phyloP scores from a whole-genome alignment of 352 stramenopile species.

The Pythium monospermum region DNA sequence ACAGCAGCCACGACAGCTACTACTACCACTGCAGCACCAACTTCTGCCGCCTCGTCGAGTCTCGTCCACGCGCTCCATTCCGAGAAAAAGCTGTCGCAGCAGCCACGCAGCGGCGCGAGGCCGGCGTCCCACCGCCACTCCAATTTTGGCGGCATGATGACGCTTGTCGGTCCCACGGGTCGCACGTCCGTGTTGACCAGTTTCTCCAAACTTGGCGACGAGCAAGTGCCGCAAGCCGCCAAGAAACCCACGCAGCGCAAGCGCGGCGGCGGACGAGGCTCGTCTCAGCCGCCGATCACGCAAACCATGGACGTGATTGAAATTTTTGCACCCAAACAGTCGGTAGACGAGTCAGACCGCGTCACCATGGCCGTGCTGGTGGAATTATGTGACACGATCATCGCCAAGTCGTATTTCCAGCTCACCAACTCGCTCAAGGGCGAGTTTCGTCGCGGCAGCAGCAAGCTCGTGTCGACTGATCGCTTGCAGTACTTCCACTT shows the following conservation, averaged over 20 bases:
- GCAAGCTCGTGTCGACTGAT: slow-evolving; percentile 78
- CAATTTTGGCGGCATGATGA: slow-evolving; percentile 86
- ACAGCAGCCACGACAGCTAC: neutral
- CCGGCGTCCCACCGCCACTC: slow-evolving; percentile 55
- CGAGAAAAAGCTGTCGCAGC: slow-evolving; percentile 47
- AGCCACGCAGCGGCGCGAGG: slow-evolving; percentile 22
- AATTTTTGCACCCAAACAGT: slow-evolving; percentile 65
- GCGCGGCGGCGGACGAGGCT: slow-evolving; percentile 16
- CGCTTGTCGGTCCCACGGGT: slow-evolving; percentile 65
- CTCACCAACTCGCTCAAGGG: slow-evolving; percentile 84
- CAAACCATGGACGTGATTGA: slow-evolving; percentile 67
- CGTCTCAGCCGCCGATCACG: slow-evolving; percentile 34
- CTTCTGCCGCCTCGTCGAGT: neutral
- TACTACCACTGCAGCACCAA: neutral
- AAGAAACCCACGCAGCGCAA: slow-evolving; percentile 54
- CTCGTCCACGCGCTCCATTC: slow-evolving; percentile 32
- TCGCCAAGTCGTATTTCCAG: slow-evolving; percentile 80
- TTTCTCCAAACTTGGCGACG: slow-evolving; percentile 65
- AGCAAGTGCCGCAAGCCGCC: slow-evolving; percentile 59
- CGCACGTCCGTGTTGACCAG: slow-evolving; percentile 65
- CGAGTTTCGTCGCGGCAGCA: slow-evolving; percentile 81
- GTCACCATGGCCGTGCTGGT: slow-evolving; percentile 59
- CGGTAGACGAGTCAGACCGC: slow-evolving; percentile 57
- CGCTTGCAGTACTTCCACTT: slow-evolving; percentile 87
- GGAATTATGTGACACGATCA: slow-evolving; percentile 66